These are phyloP conservation scores for Cladosporium sp. DNA, from an alignment of 2,329 filamentous ascomycete genomes.

Conservation along the genomic window DNA sequence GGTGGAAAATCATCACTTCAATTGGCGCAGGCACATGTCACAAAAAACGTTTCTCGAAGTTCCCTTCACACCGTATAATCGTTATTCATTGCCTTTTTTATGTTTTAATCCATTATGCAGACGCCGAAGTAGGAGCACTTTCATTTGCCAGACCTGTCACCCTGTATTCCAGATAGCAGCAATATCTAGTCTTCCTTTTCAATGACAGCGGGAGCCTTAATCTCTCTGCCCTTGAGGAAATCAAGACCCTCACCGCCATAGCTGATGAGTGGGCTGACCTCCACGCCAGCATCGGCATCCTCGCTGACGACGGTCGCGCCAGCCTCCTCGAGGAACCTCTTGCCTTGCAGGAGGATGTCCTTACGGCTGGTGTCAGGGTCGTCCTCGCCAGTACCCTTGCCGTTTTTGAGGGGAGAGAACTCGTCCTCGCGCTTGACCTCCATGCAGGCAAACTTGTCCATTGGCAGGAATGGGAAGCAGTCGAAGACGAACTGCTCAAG, in stretches of 20 bases:
- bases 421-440: slow-evolving; percentile 97
- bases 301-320: slow-evolving; percentile 71
- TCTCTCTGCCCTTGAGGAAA: slow-evolving; percentile 55
- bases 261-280: slow-evolving; percentile 89
- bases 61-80: not conserved
- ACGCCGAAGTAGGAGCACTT: not conserved
- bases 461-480: slow-evolving; percentile 83
- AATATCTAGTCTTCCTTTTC: slow-evolving; percentile 47
- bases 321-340: slow-evolving; percentile 76
- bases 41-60: too few species aligned
- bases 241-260: slow-evolving; percentile 67
- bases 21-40: not conserved
- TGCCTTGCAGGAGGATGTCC: slow-evolving; percentile 87
- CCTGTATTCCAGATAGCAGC: not conserved
- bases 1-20: too few species aligned
- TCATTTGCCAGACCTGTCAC: not conserved
- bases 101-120: not conserved
- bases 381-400: slow-evolving; percentile 78
- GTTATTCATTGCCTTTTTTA: slow-evolving; percentile 10
- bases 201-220: slow-evolving; percentile 62
- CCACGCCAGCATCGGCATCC: slow-evolving; percentile 63
- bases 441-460: slow-evolving; percentile 90
- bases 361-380: slow-evolving; percentile 88
- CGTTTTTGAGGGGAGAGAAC: slow-evolving; percentile 96
- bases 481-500: slow-evolving; percentile 99